These are phyloP conservation scores for Tuber melanosporum DNA, from an alignment of 495 filamentous ascomycete species.

Conservation along the genomic window DNA sequence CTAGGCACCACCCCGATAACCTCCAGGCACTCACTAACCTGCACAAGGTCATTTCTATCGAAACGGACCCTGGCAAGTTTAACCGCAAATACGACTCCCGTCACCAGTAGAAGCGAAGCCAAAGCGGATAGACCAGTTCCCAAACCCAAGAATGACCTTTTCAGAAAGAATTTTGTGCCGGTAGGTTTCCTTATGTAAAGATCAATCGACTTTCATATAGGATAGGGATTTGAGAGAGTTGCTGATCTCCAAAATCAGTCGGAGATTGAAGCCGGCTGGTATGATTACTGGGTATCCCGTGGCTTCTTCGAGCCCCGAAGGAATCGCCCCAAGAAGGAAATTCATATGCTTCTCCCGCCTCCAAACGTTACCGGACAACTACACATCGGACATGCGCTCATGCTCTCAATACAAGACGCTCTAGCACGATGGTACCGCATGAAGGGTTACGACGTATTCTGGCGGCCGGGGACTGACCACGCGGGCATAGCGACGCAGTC, in stretches of 20 bases:
- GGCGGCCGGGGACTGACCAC: constrained; percentile 69
- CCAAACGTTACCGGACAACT: constrained; percentile 70
- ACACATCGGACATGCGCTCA: constrained; percentile 66
- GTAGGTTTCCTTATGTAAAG: not conserved
- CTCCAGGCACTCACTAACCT: not conserved
- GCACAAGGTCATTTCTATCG: constrained; percentile 6
- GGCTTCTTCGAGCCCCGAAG: constrained; percentile 34
- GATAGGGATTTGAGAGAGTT: not conserved
- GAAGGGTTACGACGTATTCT: constrained; percentile 61
- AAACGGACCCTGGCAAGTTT: constrained; percentile 22
- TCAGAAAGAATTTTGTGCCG: not conserved
- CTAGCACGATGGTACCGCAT: constrained; percentile 65
- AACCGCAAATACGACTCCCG: not conserved
- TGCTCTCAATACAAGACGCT: constrained; percentile 55
- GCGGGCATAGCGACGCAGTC: constrained; percentile 71
- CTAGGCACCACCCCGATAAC: not conserved
- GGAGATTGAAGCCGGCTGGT: constrained; percentile 38
- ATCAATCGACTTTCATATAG: not conserved
- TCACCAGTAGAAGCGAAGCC: not conserved
- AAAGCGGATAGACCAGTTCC: not conserved
- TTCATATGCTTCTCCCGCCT: constrained; percentile 52
- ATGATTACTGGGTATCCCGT: constrained; percentile 38
- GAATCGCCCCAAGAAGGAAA: constrained; percentile 10
- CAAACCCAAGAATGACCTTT: not conserved
- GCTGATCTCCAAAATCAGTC: constrained; percentile 6